Evolutionary conservation across 176 grass and related monocot genomes (phyloP).

Genomic region (Carex kokanica): DNA sequence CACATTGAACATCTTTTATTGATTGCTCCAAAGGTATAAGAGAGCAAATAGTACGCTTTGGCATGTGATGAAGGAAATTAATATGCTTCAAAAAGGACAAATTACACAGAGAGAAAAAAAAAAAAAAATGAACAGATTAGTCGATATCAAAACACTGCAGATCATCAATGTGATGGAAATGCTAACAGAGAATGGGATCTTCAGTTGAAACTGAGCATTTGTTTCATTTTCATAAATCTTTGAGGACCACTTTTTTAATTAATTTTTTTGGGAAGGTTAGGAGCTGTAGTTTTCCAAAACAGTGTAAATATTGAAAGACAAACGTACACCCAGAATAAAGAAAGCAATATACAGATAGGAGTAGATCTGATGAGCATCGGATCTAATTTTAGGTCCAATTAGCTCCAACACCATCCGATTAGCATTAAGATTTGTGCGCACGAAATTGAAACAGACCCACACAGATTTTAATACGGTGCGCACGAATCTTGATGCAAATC

Average conservation of each 20-base stretch:
- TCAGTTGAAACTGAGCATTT: conserved; percentile 22
- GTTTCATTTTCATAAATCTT: conserved; percentile 14
- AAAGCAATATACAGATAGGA: too few relatives aligned
- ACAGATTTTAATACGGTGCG: too few relatives aligned
- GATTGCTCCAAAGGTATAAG: neutral
- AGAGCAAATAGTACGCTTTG: neutral
- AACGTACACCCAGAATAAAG: neutral
- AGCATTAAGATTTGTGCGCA: too few relatives aligned
- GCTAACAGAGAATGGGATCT: conserved; percentile 10
- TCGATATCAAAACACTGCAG: conserved; percentile 11
- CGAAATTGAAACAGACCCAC: too few relatives aligned
- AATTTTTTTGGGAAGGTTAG: neutral
- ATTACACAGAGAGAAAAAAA: neutral
- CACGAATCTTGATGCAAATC: too few relatives aligned
- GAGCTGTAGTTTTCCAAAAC: neutral
- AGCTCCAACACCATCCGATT: too few relatives aligned
- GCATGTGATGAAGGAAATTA: conserved; percentile 16
- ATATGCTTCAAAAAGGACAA: neutral
- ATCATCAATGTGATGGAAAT: neutral
- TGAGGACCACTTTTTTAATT: neutral
- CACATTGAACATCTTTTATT: neutral
- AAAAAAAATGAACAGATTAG: neutral
- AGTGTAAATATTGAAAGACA: neutral
- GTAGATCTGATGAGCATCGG: too few relatives aligned
- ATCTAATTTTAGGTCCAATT: too few relatives aligned